Base-by-base conservation (phyloP, 2,329 filamentous ascomycete genomes). In the Seiridium cupressi region DNA sequence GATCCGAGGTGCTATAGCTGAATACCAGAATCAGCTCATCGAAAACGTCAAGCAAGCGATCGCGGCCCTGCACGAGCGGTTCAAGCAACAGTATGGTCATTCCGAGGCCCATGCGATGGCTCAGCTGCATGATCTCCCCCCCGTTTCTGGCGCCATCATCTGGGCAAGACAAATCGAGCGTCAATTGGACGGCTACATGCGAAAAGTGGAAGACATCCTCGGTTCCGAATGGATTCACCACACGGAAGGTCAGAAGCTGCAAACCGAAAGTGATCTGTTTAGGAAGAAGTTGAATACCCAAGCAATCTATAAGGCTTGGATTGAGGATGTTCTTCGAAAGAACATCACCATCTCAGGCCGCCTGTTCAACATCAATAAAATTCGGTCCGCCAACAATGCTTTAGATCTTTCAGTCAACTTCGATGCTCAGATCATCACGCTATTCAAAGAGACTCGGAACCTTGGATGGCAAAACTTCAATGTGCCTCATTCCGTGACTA, bases 101-200 rank as follows among this genome's bases (percentile, higher is more conserved):
- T 98, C 96, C 0, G 95, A 99, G 76, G 93, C 95, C 2, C 94
- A 98, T 73, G 93, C 93, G 3, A 99, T 99, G 96, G 93, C 95
- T 3, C 94, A 98, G 75, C 83, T 99, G 60, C 93, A 94, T 63
- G 95, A 99, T 75, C 81, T 99, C 13, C 95, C 95, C 0, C 95
- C 96, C 0, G 93, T 99, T 0, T 96, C 95, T 4, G 96, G 95
- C 60, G 94, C 94, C 42, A 97, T 99, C 66, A 96, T 99, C 57
- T 98, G 95, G 91, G 94, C 94, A 32, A 89, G 92, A 48, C 95
- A 99, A 75, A 99, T 99, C 63, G 94, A 99, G 78, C 88, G 92
- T 42, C 95, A 99, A 74, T 86, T 99, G 8, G 90, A 97, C 70
- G 91, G 89, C 9, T 99, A 99, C 75, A 97, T 99, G 93, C 91